Conservation (phyloP, 805 yeast genomes). For the Pichia insulana region DNA sequence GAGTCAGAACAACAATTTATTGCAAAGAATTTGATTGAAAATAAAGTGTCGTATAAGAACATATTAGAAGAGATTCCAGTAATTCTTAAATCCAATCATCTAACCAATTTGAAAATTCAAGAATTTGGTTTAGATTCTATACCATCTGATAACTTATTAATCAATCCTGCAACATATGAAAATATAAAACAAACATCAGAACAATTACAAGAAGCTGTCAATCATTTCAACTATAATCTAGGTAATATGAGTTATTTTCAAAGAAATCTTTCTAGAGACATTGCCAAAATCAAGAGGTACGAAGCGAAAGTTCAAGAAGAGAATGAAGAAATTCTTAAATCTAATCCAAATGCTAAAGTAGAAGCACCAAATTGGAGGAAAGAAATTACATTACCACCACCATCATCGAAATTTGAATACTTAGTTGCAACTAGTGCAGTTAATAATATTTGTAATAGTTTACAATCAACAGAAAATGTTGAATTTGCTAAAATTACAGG, state of each 20-base stretch:
- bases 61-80: constrained; percentile 68
- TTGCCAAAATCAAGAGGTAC: constrained; percentile 65
- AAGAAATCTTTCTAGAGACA: constrained; percentile 64
- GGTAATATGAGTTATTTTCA: constrained; percentile 76
- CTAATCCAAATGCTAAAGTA: constrained; percentile 40
- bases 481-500: constrained; percentile 58
- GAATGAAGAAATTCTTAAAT: constrained; percentile 50
- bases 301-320: constrained; percentile 60
- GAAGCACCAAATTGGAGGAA: constrained; percentile 52
- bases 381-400: constrained; percentile 57
- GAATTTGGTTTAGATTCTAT: constrained; percentile 15
- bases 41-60: constrained; percentile 54
- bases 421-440: constrained; percentile 60
- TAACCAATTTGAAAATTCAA: constrained; percentile 35
- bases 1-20: constrained; percentile 52
- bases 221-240: constrained; percentile 69
- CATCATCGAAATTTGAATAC: constrained; percentile 69
- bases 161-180: constrained; percentile 34
- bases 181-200: constrained; percentile 42
- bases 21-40: constrained; percentile 50
- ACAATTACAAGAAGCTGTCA: constrained; percentile 57
- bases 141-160: constrained; percentile 24
- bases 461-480: constrained; percentile 61
- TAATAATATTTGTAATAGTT: constrained; percentile 59
- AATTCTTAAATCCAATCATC: constrained; percentile 55